A percentile compares a stretch with the other conserved stretches of the same genome.
Evolutionary conservation across 1,284 basidiomycete species (phyloP).

Genomic region (Malassezia arunalokei): DNA sequence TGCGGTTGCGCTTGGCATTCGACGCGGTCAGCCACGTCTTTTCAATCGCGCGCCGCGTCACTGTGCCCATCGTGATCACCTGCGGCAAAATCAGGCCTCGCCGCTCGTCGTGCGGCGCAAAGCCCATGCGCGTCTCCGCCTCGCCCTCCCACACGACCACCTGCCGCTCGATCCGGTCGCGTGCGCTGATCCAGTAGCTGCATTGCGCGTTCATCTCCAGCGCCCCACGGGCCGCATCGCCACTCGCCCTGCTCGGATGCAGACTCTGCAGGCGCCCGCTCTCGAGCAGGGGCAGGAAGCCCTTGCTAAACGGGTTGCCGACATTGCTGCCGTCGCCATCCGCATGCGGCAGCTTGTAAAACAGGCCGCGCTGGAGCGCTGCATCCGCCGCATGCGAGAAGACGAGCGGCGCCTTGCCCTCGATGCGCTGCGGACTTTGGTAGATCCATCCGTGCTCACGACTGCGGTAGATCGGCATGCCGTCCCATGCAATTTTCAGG

Average conservation of each 20-base stretch:
- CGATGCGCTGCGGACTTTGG: neutral
- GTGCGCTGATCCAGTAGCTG: conserved; percentile 91
- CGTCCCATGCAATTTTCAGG: conserved; percentile 74
- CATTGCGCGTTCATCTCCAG: conserved; percentile 87
- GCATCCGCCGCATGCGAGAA: neutral
- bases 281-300: conserved; percentile 75
- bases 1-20: conserved; percentile 92
- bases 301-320: conserved; percentile 77
- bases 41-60: conserved; percentile 92
- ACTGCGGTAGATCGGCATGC: conserved; percentile 72
- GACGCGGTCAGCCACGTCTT: conserved; percentile 97
- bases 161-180: conserved; percentile 84
- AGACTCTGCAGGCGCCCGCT: conserved; percentile 54
- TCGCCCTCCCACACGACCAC: conserved; percentile 74
- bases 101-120: conserved; percentile 22
- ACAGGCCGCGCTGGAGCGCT: conserved; percentile 12
- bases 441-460: conserved; percentile 85
- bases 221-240: conserved; percentile 66
- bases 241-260: conserved; percentile 49
- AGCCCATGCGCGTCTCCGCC: conserved; percentile 48
- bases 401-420: neutral
- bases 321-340: conserved; percentile 89
- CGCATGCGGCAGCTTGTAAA: conserved; percentile 86
- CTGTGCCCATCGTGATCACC: conserved; percentile 95
- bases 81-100: conserved; percentile 79